phyloP scores from a whole-genome alignment of 2,329 filamentous ascomycete species.

The Pyrenochaeta sp. region DNA sequence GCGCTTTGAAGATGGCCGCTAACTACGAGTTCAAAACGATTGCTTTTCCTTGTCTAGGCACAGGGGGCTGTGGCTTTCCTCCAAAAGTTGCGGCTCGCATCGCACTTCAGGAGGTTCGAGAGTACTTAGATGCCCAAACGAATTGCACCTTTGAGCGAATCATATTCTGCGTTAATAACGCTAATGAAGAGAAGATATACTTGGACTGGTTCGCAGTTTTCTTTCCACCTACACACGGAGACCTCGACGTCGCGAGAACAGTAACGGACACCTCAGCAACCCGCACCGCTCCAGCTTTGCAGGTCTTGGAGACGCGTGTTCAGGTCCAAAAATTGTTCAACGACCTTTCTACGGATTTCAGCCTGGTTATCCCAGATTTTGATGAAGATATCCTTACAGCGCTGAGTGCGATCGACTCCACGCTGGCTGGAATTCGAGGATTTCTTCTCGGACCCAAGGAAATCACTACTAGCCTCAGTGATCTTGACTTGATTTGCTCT shows the following conservation, averaged over 20 bases:
- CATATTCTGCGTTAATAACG: constrained; percentile 40
- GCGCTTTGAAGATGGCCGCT: constrained; percentile 31
- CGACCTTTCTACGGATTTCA: constrained; percentile 22
- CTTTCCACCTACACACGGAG: constrained; percentile 44
- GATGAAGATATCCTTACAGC: constrained; percentile 18
- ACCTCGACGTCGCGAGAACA: constrained; percentile 30
- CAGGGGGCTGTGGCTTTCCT: constrained; percentile 44
- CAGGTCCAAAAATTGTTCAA: constrained; percentile 25
- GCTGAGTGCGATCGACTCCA: constrained; percentile 24
- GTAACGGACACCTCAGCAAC: constrained; percentile 10
- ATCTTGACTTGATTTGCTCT: constrained; percentile 36
- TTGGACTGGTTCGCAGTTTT: constrained; percentile 40
- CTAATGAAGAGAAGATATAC: constrained; percentile 38
- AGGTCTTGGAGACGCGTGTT: constrained; percentile 26
- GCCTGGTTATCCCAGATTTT: constrained; percentile 22
- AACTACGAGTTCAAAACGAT: constrained; percentile 35
- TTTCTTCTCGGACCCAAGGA: constrained; percentile 17
- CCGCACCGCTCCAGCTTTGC: constrained; percentile 15
- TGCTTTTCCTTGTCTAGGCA: constrained; percentile 45
- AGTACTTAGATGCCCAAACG: constrained; percentile 38
- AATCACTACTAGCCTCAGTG: constrained; percentile 9
- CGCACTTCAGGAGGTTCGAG: constrained; percentile 43
- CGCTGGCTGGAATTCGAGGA: constrained; percentile 23
- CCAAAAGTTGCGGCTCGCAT: constrained; percentile 40
- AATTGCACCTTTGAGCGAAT: constrained; percentile 35